Evolutionary conservation across 257 asterid genomes (phyloP).

Genomic region (Fraxinus americana): DNA sequence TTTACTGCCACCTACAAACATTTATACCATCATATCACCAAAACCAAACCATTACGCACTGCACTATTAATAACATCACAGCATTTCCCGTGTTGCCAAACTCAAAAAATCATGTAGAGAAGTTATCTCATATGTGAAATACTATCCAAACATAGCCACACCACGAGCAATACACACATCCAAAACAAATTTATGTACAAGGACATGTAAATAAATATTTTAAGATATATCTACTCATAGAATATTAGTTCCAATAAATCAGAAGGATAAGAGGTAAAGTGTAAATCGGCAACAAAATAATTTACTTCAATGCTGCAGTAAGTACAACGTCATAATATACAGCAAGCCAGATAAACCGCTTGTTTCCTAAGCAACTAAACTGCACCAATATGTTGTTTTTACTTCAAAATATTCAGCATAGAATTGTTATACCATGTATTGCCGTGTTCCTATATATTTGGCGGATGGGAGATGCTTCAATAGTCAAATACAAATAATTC

Average conservation of each 20-base stretch:
- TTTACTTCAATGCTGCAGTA: conserved; percentile 14
- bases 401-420: too few species aligned
- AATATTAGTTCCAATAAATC: background rate
- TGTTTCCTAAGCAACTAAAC: background rate
- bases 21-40: conserved; percentile 26
- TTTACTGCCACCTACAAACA: conserved; percentile 53
- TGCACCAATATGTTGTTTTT: background rate
- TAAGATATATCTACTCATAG: background rate
- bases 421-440: background rate
- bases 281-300: background rate
- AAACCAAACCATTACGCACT: background rate
- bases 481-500: background rate
- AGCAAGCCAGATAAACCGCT: background rate
- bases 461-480: background rate
- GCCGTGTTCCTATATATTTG: background rate
- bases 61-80: background rate
- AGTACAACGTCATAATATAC: background rate
- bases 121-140: background rate
- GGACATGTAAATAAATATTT: background rate
- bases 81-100: too few species aligned
- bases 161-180: background rate
- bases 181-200: background rate
- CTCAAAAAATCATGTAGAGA: conserved; percentile 6
- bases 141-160: background rate
- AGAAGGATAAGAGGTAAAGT: background rate